Evolutionary conservation across 108 stramenopile genomes (phyloP), one percentile per base, ranked within the genome.

Genomic region (Discostella stelligeroides): DNA sequence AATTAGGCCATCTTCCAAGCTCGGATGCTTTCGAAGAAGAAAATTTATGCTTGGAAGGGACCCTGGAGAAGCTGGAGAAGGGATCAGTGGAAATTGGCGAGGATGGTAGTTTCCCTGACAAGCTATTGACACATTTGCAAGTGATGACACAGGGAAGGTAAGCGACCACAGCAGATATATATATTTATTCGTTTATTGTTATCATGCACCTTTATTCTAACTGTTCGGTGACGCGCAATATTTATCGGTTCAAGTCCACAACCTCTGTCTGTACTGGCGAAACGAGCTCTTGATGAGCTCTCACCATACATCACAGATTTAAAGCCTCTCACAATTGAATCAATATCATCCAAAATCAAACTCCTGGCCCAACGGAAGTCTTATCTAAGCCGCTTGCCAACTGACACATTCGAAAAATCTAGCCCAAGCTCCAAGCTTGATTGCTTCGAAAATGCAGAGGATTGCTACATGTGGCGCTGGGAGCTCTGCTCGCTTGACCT

Each of bases 381-480:
- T 14, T 88, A 84, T 62, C 64, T 82, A 9, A 72, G 50, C 30
- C 70, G 65, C 42, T 39, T 49, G 21, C 60, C 65, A 20, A 63
- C 68, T n/a, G n/a, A n/a, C 0, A 15, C 47, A 12, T 43, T 46
- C 4, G 50, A 55, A 41, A 67, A 70, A 25, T 24, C 72, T 28
- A 74, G 5, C 49, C 12, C 57, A 7, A 38, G 58, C 34, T 25
- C 72, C 6, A 69, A 79, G 37, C 43, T 79, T 18, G 77, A 79
- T 48, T 75, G 76, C 48, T 79, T 82, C 49, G 76, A 78, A 54
- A 62, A 79, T 58, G 60, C 38, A 11, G 53, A 79, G 1, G 63
- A 70, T 10, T 72, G 80, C 51, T 84, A 76, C 30, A 76, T 88
- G 57, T 92, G 91, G 91, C 61, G 91, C 50, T 92, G 91, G 91